A percentile compares a stretch with the other conserved stretches of the same genome.
Evolutionary conservation across 2,329 filamentous ascomycete genomes (phyloP).

Genomic region (Neurospora crassa): DNA sequence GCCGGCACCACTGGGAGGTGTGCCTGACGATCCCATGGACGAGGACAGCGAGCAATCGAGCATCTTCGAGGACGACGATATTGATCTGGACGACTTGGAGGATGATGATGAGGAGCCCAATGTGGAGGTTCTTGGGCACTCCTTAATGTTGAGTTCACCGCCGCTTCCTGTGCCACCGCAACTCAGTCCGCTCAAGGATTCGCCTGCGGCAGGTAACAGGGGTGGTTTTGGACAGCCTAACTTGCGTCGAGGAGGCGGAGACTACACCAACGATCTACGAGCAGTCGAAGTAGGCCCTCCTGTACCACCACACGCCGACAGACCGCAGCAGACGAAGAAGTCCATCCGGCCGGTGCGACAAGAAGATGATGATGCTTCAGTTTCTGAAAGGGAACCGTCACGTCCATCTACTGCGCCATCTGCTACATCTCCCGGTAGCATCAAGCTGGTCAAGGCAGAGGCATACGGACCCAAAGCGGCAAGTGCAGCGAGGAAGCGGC

Average conservation of each 20-base stretch:
- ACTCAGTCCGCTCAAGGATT: slow-evolving; percentile 43
- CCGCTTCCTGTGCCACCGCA: slow-evolving; percentile 38
- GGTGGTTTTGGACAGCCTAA: slow-evolving; percentile 23
- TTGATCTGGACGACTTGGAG: slow-evolving; percentile 26
- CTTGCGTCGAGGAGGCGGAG: slow-evolving; percentile 22
- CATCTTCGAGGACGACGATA: slow-evolving; percentile 34
- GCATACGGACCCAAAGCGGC: slow-evolving; percentile 2
- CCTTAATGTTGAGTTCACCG: slow-evolving; percentile 31
- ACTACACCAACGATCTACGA: slow-evolving; percentile 32
- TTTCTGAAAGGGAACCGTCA: neutral
- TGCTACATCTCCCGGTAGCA: slow-evolving; percentile 19
- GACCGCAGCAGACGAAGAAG: slow-evolving; percentile 22
- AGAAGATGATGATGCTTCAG: slow-evolving; percentile 10
- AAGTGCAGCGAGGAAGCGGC: neutral
- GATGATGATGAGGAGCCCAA: slow-evolving; percentile 34
- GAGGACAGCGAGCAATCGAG: slow-evolving; percentile 31
- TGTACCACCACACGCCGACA: slow-evolving; percentile 24
- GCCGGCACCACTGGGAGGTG: slow-evolving; percentile 24
- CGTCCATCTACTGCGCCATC: slow-evolving; percentile 10
- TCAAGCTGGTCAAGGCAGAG: slow-evolving; percentile 9
- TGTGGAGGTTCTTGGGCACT: slow-evolving; percentile 36
- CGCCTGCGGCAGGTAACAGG: slow-evolving; percentile 40
- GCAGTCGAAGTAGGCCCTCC: slow-evolving; percentile 33
- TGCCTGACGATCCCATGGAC: slow-evolving; percentile 13
- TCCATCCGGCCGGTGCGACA: slow-evolving; percentile 13